phyloP scores from a whole-genome alignment of 225 moss, liverwort and hornwort species.

The Physcomitrellopsis africana region DNA sequence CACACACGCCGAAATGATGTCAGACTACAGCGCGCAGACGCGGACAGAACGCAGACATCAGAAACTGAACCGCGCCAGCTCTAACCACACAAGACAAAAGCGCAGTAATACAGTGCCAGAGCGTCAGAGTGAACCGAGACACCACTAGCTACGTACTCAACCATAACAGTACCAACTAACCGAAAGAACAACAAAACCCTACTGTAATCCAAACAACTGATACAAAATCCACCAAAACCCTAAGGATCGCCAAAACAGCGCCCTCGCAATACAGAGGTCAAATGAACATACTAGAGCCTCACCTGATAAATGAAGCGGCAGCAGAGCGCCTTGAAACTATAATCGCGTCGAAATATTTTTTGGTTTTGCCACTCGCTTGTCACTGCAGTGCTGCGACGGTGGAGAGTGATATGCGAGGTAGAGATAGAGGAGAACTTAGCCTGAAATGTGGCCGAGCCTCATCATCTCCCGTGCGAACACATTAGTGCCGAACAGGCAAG shows the following conservation, averaged over 20 bases:
- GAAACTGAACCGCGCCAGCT: no score
- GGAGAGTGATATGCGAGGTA: not conserved
- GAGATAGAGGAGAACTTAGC: conserved; percentile 31
- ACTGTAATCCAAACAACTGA: conserved; percentile 14
- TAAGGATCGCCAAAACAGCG: not conserved
- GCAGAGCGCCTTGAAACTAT: conserved; percentile 4
- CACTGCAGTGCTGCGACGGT: conserved; percentile 22
- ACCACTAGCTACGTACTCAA: not conserved
- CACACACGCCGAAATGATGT: not conserved
- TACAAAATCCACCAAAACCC: conserved; percentile 19
- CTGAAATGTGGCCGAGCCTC: conserved; percentile 30
- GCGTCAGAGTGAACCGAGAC: not conserved
- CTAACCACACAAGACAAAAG: no score
- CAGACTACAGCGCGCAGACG: conserved; percentile 10
- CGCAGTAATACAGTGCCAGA: no score
- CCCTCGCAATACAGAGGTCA: not conserved
- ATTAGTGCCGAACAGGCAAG: conserved; percentile 43
- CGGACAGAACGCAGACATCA: not conserved
- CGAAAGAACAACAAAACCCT: conserved; percentile 18
- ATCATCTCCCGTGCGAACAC: conserved; percentile 38
- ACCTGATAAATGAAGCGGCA: conserved; percentile 21
- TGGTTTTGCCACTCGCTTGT: conserved; percentile 19
- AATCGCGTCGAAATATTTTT: not conserved
- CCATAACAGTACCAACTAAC: not conserved
- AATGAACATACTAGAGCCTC: not conserved